Percentiles rank a stretch among this genome's conserved stretches.
phyloP scores from a whole-genome alignment of 2,329 filamentous ascomycete species.

The Alternaria sp. region DNA sequence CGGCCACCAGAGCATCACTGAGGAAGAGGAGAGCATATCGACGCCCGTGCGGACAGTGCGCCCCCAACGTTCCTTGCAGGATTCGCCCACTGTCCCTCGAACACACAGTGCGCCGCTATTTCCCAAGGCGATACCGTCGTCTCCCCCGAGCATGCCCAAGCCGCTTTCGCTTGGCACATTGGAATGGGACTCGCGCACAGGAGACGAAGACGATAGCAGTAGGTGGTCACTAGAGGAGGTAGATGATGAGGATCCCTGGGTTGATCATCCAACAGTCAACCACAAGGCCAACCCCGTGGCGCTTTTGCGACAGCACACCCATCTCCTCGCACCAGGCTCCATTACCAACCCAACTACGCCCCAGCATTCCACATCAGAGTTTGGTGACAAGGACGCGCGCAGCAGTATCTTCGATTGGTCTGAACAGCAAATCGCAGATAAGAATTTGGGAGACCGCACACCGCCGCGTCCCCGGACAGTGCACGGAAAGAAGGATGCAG shows the following conservation, averaged over 20 bases:
- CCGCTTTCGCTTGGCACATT: conserved; percentile 53
- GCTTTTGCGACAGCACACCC: conserved; percentile 46
- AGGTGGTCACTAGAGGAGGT: conserved; percentile 55
- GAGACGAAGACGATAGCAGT: conserved; percentile 52
- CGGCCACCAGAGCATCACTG: conserved; percentile 57
- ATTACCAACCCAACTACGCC: conserved; percentile 52
- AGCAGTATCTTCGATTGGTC: conserved; percentile 83
- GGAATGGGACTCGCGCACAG: conserved; percentile 52
- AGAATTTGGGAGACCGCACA: conserved; percentile 65
- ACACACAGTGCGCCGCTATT: conserved; percentile 49
- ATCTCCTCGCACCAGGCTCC: conserved; percentile 41
- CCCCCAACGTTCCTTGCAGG: conserved; percentile 48
- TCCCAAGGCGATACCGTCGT: conserved; percentile 54
- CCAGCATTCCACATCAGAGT: conserved; percentile 47
- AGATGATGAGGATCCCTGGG: conserved; percentile 50
- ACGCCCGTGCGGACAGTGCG: conserved; percentile 58
- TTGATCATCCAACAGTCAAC: conserved; percentile 50
- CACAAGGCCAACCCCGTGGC: conserved; percentile 44
- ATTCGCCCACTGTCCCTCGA: conserved; percentile 47
- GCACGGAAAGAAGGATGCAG: conserved; percentile 76
- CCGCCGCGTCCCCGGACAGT: conserved; percentile 76
- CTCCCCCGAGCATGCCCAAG: conserved; percentile 56
- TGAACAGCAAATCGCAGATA: conserved; percentile 70
- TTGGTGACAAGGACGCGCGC: conserved; percentile 55
- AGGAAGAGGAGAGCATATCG: conserved; percentile 60